Percentiles rank a stretch among this genome's conserved stretches.
phyloP scores from a whole-genome alignment of 2,329 filamentous ascomycete genomes.

The Fusarium concolor region DNA sequence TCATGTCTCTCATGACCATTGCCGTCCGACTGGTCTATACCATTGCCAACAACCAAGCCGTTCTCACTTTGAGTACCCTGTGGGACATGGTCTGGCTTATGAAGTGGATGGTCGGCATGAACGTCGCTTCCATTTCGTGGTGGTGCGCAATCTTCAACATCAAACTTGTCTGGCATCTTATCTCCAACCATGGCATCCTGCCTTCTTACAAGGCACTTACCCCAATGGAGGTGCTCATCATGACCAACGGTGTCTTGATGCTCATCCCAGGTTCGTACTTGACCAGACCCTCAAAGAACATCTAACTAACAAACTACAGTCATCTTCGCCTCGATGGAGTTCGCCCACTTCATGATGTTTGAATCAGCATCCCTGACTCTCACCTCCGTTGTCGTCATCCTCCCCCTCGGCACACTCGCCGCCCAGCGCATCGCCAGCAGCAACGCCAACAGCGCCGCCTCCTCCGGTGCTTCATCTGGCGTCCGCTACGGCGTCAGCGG shows the following conservation, averaged over 20 bases:
- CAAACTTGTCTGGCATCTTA: conserved; percentile 62
- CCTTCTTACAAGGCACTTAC: conserved; percentile 56
- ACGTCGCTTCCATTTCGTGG: conserved; percentile 60
- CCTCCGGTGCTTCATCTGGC: conserved; percentile 32
- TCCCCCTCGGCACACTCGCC: conserved; percentile 64
- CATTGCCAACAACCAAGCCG: conserved; percentile 52
- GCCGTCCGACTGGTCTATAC: conserved; percentile 51
- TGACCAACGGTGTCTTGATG: conserved; percentile 68
- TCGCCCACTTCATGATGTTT: conserved; percentile 56
- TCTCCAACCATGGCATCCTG: conserved; percentile 60
- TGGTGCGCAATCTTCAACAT: conserved; percentile 68
- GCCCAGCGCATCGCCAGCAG: conserved; percentile 58
- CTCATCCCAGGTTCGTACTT: conserved; percentile 61
- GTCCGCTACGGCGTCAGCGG: conserved; percentile 28
- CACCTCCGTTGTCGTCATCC: conserved; percentile 62
- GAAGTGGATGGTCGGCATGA: conserved; percentile 54
- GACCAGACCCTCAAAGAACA: not conserved
- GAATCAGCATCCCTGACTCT: conserved; percentile 62
- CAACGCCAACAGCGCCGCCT: conserved; percentile 38
- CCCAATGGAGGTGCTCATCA: conserved; percentile 66
- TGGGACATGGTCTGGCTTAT: conserved; percentile 52
- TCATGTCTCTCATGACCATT: conserved; percentile 51
- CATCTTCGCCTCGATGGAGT: conserved; percentile 63
- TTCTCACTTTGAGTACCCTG: conserved; percentile 44
- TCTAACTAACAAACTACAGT: conserved; percentile 50